Percentiles rank a stretch among this genome's conserved stretches.
These are phyloP conservation scores for Phialemoniopsis sp. DNA, from an alignment of 2,329 filamentous ascomycete species.

Conservation along the genomic window DNA sequence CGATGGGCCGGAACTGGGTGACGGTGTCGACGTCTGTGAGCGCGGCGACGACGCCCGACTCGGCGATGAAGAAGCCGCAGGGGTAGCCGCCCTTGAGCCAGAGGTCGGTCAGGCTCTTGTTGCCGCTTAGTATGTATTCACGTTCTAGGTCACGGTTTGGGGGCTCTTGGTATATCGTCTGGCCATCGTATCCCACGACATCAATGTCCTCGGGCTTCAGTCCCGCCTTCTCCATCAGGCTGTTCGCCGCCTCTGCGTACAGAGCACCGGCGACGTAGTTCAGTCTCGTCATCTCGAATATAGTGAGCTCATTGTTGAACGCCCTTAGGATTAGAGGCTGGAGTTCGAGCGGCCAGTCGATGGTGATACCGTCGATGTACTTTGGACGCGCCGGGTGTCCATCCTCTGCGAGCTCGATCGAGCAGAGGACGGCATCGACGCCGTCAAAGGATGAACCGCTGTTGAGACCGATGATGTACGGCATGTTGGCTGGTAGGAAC, in stretches of 20 bases:
- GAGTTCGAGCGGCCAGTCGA: constrained; percentile 21
- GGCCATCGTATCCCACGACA: constrained; percentile 22
- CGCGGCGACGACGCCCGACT: constrained; percentile 22
- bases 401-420: constrained; percentile 17
- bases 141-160: constrained; percentile 14
- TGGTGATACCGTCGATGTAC: constrained; percentile 18
- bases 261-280: constrained; percentile 21
- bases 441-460: constrained; percentile 23
- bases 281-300: constrained; percentile 20
- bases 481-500: constrained; percentile 12
- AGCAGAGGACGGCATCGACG: constrained; percentile 21
- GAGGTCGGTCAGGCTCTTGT: constrained; percentile 15
- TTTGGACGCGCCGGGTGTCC: constrained; percentile 19
- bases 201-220: constrained; percentile 17
- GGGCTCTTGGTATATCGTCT: constrained; percentile 24
- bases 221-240: constrained; percentile 11
- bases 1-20: constrained; percentile 21
- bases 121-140: constrained; percentile 12
- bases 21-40: constrained; percentile 20
- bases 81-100: constrained; percentile 21
- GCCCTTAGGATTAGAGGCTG: constrained; percentile 16
- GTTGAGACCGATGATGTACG: constrained; percentile 22
- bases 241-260: constrained; percentile 20
- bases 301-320: constrained; percentile 18
- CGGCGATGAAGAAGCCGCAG: constrained; percentile 21